phyloP scores from a whole-genome alignment of 257 asterid genomes.

The Nicotiana knightiana region DNA sequence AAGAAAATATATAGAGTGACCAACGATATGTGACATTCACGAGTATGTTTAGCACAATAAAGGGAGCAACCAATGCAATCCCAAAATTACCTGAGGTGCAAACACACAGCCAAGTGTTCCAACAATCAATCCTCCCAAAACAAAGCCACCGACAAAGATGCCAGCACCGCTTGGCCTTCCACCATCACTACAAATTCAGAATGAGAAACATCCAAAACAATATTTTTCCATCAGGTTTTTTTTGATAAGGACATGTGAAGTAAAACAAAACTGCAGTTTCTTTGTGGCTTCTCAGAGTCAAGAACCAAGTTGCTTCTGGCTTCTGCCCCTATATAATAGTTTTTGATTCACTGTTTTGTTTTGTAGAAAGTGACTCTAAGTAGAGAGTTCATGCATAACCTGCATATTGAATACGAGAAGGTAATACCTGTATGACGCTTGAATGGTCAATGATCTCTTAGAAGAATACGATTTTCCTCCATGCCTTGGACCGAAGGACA shows the following conservation, averaged over 20 bases:
- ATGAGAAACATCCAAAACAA: not conserved
- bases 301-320: not conserved
- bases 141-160: slow-evolving; percentile 68
- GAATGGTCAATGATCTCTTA: slow-evolving; percentile 40
- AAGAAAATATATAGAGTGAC: not conserved
- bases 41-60: not conserved
- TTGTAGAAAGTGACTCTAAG: not conserved
- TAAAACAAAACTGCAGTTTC: not conserved
- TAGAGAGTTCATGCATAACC: not conserved
- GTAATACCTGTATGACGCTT: slow-evolving; percentile 55
- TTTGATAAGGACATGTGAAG: not conserved
- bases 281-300: not conserved
- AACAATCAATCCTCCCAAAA: slow-evolving; percentile 69
- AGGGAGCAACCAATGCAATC: not conserved
- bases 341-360: not conserved
- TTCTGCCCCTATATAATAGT: not conserved
- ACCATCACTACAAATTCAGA: slow-evolving; percentile 46
- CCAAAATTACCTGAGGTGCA: slow-evolving; percentile 68
- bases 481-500: slow-evolving; percentile 37
- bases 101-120: slow-evolving; percentile 75
- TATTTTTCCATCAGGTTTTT: not conserved
- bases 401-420: not conserved
- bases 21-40: not conserved
- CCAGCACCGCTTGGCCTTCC: slow-evolving; percentile 39
- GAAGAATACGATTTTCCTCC: slow-evolving; percentile 30